Evolutionary conservation across 1,139 yeast species (phyloP), one percentile per base, ranked within the genome.

Genomic region (Magnusiomyces clavatus): DNA sequence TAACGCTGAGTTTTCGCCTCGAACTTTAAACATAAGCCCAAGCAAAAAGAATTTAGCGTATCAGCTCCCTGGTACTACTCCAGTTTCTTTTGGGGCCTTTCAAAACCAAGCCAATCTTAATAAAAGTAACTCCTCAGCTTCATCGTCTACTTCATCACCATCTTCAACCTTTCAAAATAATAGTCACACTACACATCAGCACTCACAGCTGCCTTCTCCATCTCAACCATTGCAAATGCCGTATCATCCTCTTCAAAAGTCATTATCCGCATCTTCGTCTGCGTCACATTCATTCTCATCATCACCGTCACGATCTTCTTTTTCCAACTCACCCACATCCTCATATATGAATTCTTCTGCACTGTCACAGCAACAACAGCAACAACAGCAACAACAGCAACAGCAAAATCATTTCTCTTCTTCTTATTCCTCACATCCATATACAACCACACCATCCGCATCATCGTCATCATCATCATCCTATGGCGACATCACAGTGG

Each of bases 1-100:
- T 65, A 73, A 76, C 49, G 78, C 84, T 50, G 82, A 84, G 6
- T 74, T 86, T 1, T 86, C 95, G 12, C 96, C 97, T 1, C 73
- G 96, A 20, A 90, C 92, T 24, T 24, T 24, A 24, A 24, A 4
- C 8, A 24, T 24, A 5, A 24, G 6, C 4, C 8, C 31, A 5
- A 24, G 31, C 31, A 24, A 24, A 24, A 24, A 24, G 8, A 8
- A 8, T 4, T 8, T 8, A 4, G 6, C 8, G 31, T 24, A 24
- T 24, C 31, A 24, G 31, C 31, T 8, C 8, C 31, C 31, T 5
- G 8, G 31, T 24, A 24, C 31, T 24, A 8, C 31, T 24, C 8
- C 31, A 24, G 31, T 8, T 5, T 4, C 31, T 24, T 24, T 8
- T 24, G 31, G 31, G 31, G 8, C 8, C 8, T 24, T 5, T 24